Evolutionary conservation across 441 rosid genomes (phyloP).

Genomic region (Populus hybrid): DNA sequence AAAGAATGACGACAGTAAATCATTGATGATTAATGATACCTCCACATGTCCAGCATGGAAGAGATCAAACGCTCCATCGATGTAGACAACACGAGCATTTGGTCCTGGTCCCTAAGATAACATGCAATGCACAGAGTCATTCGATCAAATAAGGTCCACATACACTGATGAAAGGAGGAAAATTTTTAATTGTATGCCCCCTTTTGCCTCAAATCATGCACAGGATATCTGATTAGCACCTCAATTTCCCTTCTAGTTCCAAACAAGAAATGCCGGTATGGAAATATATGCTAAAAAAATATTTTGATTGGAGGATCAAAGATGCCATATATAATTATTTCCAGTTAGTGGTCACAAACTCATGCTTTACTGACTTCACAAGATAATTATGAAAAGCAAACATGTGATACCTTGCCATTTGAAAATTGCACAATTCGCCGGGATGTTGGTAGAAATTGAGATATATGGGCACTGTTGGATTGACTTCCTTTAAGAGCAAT

Average conservation of each 20-base stretch:
- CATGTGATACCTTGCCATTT: slow-evolving; percentile 65
- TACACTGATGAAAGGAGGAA: background rate
- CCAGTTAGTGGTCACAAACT: background rate
- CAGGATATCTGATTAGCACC: background rate
- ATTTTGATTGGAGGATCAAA: background rate
- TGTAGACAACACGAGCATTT: slow-evolving; percentile 75
- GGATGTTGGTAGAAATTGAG: slow-evolving; percentile 93
- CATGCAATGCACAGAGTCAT: slow-evolving; percentile 5
- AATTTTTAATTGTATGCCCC: background rate
- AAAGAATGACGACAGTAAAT: background rate
- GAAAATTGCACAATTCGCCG: slow-evolving; percentile 93
- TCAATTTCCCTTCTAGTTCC: background rate
- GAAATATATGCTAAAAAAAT: background rate
- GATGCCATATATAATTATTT: background rate
- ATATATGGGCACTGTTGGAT: slow-evolving; percentile 39
- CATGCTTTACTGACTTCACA: background rate
- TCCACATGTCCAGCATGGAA: slow-evolving; percentile 99
- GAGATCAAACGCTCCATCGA: slow-evolving; percentile 89
- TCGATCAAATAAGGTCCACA: slow-evolving; percentile 1
- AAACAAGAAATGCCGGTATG: background rate
- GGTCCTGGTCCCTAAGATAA: slow-evolving; percentile 75
- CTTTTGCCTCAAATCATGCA: background rate
- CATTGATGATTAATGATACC: slow-evolving; percentile 36
- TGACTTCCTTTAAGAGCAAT: slow-evolving; percentile 23
- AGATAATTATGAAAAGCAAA: slow-evolving; percentile 1